Conservation (phyloP, 1,284 basidiomycete genomes). For the Sanghuangporus weigelae region DNA sequence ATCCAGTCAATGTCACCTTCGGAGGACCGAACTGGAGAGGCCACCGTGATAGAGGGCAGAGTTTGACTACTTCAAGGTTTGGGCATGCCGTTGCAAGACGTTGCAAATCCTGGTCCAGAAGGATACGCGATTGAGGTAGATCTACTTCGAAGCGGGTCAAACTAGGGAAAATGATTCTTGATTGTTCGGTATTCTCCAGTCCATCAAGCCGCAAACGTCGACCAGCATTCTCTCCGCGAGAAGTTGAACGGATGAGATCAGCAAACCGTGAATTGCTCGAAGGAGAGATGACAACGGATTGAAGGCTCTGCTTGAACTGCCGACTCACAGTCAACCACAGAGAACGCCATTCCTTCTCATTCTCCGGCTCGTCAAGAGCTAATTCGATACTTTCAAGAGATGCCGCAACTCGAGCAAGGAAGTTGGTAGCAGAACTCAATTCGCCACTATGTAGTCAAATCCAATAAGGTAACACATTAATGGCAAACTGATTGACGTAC, state of each 20-base stretch:
- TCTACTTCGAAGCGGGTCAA: conserved; percentile 64
- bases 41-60: conserved; percentile 65
- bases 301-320: conserved; percentile 52
- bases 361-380: conserved; percentile 69
- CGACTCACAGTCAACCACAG: conserved; percentile 57
- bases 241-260: conserved; percentile 62
- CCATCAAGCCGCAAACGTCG: conserved; percentile 55
- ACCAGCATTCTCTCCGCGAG: conserved; percentile 44
- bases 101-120: conserved; percentile 53
- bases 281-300: conserved; percentile 53
- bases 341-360: conserved; percentile 66
- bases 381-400: conserved; percentile 60
- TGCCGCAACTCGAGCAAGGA: conserved; percentile 60
- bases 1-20: conserved; percentile 50
- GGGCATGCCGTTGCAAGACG: conserved; percentile 57
- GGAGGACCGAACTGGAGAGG: conserved; percentile 46
- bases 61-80: conserved; percentile 54
- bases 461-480: neutral
- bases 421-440: conserved; percentile 58
- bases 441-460: conserved; percentile 40
- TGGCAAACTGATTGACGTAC: neutral
- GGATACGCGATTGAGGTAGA: conserved; percentile 65
- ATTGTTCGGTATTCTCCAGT: conserved; percentile 31
- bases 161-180: conserved; percentile 34
- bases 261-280: conserved; percentile 57